phyloP scores from a whole-genome alignment of 768 basidiomycete genomes.

The Tulasnella sp. region DNA sequence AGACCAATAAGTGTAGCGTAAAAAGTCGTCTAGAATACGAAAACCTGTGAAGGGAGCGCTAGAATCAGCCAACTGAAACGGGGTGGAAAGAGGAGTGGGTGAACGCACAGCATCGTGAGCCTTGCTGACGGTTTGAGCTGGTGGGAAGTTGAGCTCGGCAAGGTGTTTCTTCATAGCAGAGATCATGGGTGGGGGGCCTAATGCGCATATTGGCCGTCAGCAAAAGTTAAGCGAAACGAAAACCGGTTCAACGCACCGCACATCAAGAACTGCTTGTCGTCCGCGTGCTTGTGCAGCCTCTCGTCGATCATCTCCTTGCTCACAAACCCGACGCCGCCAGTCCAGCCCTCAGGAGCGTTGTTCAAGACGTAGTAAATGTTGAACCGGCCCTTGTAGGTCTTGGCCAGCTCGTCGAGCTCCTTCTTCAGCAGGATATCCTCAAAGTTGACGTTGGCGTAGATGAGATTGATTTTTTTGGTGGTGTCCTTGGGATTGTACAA shows the following conservation, averaged over 20 bases:
- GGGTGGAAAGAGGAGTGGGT: not conserved
- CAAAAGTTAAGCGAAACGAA: not conserved
- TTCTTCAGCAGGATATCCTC: conserved; percentile 91
- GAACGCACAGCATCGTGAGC: conserved; percentile 75
- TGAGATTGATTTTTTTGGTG: conserved; percentile 76
- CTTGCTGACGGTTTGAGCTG: conserved; percentile 90
- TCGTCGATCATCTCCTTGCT: conserved; percentile 87
- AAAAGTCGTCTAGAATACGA: conserved; percentile 46
- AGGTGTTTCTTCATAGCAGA: conserved; percentile 87
- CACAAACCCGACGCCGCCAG: conserved; percentile 89
- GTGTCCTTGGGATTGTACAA: conserved; percentile 69
- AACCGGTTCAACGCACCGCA: conserved; percentile 78
- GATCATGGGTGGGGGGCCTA: conserved; percentile 78
- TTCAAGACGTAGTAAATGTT: conserved; percentile 90
- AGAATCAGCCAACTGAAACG: not conserved
- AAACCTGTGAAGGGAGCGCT: conserved; percentile 45
- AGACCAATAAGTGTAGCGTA: not conserved
- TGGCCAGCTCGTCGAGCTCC: conserved; percentile 80
- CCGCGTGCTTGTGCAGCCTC: conserved; percentile 66
- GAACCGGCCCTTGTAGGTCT: conserved; percentile 67
- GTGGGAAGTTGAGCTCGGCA: conserved; percentile 82
- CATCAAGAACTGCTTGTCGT: conserved; percentile 82
- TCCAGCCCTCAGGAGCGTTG: conserved; percentile 88
- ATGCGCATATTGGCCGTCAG: not conserved
- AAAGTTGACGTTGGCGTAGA: conserved; percentile 93